These are phyloP conservation scores for Boletellus ananiceps DNA, from an alignment of 768 basidiomycete genomes.

Conservation along the genomic window DNA sequence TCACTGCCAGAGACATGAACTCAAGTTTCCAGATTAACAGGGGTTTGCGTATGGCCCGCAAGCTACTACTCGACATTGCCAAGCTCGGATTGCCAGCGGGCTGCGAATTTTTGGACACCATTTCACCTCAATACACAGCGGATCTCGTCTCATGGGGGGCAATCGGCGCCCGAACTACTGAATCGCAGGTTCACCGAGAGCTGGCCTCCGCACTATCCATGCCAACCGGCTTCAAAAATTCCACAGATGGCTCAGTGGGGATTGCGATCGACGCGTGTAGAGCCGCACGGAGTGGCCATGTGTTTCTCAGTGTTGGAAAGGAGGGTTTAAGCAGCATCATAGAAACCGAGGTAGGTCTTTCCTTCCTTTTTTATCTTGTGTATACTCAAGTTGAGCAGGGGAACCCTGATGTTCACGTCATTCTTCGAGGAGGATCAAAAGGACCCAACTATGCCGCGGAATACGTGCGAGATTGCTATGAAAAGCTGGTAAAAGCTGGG, in stretches of 20 bases:
- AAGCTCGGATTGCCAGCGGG: slow-evolving; percentile 90
- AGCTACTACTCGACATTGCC: slow-evolving; percentile 81
- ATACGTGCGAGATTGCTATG: slow-evolving; percentile 70
- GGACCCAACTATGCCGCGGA: slow-evolving; percentile 88
- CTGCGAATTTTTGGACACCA: slow-evolving; percentile 91
- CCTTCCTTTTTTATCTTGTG: neutral
- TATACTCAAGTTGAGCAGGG: slow-evolving; percentile 45
- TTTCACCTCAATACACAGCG: slow-evolving; percentile 83
- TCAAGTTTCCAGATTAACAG: slow-evolving; percentile 94
- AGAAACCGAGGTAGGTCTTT: slow-evolving; percentile 71
- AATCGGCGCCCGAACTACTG: slow-evolving; percentile 90
- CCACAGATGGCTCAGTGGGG: slow-evolving; percentile 87
- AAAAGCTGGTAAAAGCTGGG: slow-evolving; percentile 74
- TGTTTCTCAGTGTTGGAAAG: slow-evolving; percentile 96
- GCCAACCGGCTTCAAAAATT: slow-evolving; percentile 98
- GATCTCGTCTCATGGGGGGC: slow-evolving; percentile 95
- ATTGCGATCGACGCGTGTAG: slow-evolving; percentile 96
- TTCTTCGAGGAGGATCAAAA: slow-evolving; percentile 83
- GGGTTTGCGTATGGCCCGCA: slow-evolving; percentile 84
- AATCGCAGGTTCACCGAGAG: slow-evolving; percentile 91
- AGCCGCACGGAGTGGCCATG: slow-evolving; percentile 85
- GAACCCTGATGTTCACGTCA: slow-evolving; percentile 90
- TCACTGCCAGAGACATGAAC: slow-evolving; percentile 60
- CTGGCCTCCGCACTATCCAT: slow-evolving; percentile 84
- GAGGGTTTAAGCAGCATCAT: slow-evolving; percentile 93